A percentile compares a stretch with the other conserved stretches of the same genome.
Conservation (phyloP, 495 filamentous ascomycete species). For the Articulospora tetracladia region DNA sequence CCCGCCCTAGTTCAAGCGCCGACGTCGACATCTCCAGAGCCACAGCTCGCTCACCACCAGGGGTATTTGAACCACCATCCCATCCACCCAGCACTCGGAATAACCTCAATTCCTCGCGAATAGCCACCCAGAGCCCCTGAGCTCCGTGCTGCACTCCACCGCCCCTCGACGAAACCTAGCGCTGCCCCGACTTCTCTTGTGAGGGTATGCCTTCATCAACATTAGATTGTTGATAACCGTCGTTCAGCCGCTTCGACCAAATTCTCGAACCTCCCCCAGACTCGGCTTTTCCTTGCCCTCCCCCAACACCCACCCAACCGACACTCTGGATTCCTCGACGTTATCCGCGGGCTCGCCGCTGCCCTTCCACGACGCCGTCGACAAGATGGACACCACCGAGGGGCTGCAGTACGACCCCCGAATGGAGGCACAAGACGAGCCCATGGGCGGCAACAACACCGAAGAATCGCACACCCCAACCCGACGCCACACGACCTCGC, state of each 20-base stretch:
- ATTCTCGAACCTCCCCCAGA: background rate
- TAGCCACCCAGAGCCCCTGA: background rate
- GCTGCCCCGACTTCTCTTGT: background rate
- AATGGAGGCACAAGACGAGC: constrained; percentile 18
- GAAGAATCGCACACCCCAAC: constrained; percentile 25
- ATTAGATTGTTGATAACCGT: constrained; percentile 13
- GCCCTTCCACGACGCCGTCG: constrained; percentile 47
- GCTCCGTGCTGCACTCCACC: background rate
- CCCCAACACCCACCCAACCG: background rate
- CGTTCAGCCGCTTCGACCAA: background rate
- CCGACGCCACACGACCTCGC: constrained; percentile 21
- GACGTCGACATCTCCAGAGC: constrained; percentile 7
- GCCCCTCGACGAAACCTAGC: background rate
- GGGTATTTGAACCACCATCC: too few species aligned
- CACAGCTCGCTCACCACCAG: too few species aligned
- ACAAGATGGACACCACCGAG: constrained; percentile 40
- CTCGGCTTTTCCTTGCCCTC: background rate
- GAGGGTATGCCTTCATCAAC: constrained; percentile 18
- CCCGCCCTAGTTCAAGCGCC: constrained; percentile 15
- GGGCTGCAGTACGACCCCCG: constrained; percentile 11
- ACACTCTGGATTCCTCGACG: constrained; percentile 46
- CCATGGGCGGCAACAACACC: constrained; percentile 14
- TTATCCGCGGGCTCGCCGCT: constrained; percentile 41
- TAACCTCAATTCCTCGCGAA: constrained; percentile 19
- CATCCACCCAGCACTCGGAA: constrained; percentile 9